phyloP scores from a whole-genome alignment of 2,329 filamentous ascomycete genomes.

The Fusarium armeniacum region DNA sequence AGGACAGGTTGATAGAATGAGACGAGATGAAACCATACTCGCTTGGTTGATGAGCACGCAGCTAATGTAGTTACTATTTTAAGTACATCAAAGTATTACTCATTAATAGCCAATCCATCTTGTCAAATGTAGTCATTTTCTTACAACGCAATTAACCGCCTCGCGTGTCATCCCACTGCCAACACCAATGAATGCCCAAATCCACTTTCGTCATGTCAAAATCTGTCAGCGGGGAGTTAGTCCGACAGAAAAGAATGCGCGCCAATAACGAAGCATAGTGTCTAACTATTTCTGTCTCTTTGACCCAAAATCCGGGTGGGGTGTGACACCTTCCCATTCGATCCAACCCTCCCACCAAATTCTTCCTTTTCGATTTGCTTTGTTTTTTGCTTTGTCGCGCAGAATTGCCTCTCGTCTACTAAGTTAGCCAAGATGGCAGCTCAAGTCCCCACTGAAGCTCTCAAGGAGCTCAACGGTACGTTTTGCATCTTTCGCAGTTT shows the following conservation, averaged over 20 bases:
- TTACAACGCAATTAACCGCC: constrained; percentile 14
- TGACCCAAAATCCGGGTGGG: constrained; percentile 40
- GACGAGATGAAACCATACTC: not conserved
- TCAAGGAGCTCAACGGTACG: constrained; percentile 61
- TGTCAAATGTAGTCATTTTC: not conserved
- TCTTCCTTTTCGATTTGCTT: constrained; percentile 36
- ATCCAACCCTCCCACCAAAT: constrained; percentile 43
- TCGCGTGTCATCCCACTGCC: constrained; percentile 20
- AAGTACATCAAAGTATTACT: not conserved
- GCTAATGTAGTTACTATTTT: not conserved
- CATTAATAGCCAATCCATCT: constrained; percentile 9
- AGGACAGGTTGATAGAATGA: not conserved
- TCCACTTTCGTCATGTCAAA: constrained; percentile 49
- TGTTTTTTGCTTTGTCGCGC: constrained; percentile 11
- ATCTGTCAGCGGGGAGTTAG: constrained; percentile 40
- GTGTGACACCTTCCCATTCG: constrained; percentile 42
- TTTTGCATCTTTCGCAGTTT: not conserved
- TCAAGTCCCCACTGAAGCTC: constrained; percentile 60
- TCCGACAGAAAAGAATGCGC: constrained; percentile 12
- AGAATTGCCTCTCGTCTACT: constrained; percentile 30
- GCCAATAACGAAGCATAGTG: not conserved
- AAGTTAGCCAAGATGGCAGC: constrained; percentile 58
- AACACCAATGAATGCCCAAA: constrained; percentile 19
- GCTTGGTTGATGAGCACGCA: not conserved
- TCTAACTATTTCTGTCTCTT: constrained; percentile 38